Evolutionary conservation across 2,329 filamentous ascomycete genomes (phyloP).

Genomic region (Leptographium radiaticola): DNA sequence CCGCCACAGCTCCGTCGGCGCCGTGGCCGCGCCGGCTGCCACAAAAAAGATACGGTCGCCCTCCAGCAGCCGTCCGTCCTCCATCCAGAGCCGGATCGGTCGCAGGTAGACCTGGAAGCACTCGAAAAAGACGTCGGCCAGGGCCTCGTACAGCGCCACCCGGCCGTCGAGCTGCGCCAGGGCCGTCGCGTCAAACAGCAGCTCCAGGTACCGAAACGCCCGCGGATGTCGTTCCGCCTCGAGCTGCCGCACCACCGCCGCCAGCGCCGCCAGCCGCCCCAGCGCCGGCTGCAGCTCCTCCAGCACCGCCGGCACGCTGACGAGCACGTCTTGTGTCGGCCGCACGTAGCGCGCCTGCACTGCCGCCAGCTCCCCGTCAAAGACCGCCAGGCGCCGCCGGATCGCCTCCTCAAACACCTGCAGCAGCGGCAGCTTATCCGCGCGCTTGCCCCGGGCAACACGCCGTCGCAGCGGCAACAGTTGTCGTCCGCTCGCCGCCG

Average conservation of each 20-base stretch:
- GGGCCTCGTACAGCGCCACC: constrained; percentile 42
- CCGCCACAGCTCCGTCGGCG: constrained; percentile 60
- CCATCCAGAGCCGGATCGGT: constrained; percentile 75
- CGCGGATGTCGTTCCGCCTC: constrained; percentile 32
- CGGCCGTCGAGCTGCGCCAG: constrained; percentile 59
- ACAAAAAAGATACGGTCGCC: constrained; percentile 67
- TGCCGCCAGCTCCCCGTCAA: constrained; percentile 44
- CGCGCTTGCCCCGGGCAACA: constrained; percentile 26
- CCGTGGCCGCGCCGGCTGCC: constrained; percentile 40
- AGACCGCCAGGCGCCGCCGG: constrained; percentile 37
- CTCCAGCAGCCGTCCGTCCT: constrained; percentile 54
- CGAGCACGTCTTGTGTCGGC: constrained; percentile 36
- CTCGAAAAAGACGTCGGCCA: constrained; percentile 61
- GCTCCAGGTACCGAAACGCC: constrained; percentile 64
- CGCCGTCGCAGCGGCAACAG: constrained; percentile 33
- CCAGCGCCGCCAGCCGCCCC: constrained; percentile 44
- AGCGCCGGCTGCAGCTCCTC: constrained; percentile 41
- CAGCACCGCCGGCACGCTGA: constrained; percentile 55
- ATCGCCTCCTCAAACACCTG: constrained; percentile 61
- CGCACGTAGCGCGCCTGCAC: constrained; percentile 49
- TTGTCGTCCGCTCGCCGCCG: constrained; percentile 32
- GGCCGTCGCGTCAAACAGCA: constrained; percentile 59
- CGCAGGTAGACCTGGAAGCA: constrained; percentile 74
- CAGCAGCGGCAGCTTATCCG: constrained; percentile 39
- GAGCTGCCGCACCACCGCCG: constrained; percentile 46